Evolutionary conservation across 108 stramenopile genomes (phyloP).

Genomic region (Phaeodactylum tricornutum): DNA sequence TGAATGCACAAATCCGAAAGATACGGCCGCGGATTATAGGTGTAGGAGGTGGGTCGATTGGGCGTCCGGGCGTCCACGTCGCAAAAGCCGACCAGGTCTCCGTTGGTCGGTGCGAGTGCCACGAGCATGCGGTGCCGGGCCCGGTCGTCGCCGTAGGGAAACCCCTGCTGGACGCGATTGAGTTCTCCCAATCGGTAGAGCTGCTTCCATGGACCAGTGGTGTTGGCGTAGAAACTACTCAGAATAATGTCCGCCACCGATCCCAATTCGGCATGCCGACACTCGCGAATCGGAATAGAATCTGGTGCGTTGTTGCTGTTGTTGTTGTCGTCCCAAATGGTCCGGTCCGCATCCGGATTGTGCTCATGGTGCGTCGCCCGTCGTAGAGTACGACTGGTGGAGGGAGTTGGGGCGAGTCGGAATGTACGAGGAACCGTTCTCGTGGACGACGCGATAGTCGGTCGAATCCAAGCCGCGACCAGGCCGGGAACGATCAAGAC

Average conservation of each 20-base stretch:
- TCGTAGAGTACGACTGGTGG: too few species aligned
- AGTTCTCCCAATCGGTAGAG: conserved; percentile 28
- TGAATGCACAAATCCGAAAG: conserved; percentile 32
- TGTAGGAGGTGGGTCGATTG: background rate
- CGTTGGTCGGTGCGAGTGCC: conserved; percentile 7
- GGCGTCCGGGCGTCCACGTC: conserved; percentile 34
- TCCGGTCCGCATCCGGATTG: too few species aligned
- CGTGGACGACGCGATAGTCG: too few species aligned
- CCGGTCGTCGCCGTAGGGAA: conserved; percentile 30
- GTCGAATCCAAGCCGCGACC: too few species aligned
- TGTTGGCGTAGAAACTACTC: conserved; percentile 29
- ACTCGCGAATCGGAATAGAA: too few species aligned
- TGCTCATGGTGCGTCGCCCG: too few species aligned
- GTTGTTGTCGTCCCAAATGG: too few species aligned
- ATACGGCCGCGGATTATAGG: conserved; percentile 30
- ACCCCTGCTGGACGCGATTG: conserved; percentile 43
- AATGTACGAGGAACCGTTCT: too few species aligned
- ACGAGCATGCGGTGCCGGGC: conserved; percentile 29
- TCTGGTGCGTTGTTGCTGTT: too few species aligned
- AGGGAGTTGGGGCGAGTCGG: too few species aligned
- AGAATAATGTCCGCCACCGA: conserved; percentile 28
- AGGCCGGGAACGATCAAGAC: too few species aligned
- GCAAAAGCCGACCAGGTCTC: conserved; percentile 33
- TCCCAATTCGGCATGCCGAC: conserved; percentile 19
- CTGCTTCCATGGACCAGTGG: conserved; percentile 2